Percentiles rank a stretch among this genome's conserved stretches.
phyloP scores from a whole-genome alignment of 2,329 filamentous ascomycete genomes.

The Neospermospora avenae region DNA sequence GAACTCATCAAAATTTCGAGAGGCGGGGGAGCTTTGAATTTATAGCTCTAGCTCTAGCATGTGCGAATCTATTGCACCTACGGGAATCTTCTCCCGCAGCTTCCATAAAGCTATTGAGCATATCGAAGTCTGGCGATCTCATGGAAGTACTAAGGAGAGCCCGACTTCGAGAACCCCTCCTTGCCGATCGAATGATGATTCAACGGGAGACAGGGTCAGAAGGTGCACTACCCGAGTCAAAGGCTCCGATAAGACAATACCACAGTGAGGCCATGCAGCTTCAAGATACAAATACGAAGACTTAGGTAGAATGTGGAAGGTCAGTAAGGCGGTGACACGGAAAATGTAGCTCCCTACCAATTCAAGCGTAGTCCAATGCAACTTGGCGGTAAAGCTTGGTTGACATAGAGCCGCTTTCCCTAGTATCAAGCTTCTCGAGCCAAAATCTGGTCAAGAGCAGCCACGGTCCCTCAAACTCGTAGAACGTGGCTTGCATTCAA shows the following conservation, averaged over 20 bases:
- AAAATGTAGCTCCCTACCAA: not conserved
- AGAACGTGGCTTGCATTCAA: too few species aligned
- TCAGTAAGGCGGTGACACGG: constrained; percentile 1
- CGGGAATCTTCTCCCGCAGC: not conserved
- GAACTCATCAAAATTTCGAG: not conserved
- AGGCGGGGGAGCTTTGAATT: not conserved
- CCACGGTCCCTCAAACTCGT: too few species aligned
- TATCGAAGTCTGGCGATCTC: not conserved
- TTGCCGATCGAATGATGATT: constrained; percentile 10
- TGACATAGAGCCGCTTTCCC: not conserved
- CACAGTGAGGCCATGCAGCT: not conserved
- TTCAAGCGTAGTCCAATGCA: not conserved
- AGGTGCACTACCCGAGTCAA: not conserved
- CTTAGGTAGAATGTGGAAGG: constrained; percentile 12
- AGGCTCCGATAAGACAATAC: constrained; percentile 1
- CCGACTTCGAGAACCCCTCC: not conserved
- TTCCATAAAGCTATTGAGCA: not conserved
- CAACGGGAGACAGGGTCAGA: not conserved
- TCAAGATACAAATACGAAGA: not conserved
- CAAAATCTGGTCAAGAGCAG: too few species aligned
- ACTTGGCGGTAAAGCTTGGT: constrained; percentile 5
- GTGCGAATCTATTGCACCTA: not conserved
- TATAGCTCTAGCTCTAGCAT: not conserved
- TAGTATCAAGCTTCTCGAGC: not conserved
- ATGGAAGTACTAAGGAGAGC: not conserved